phyloP scores from a whole-genome alignment of 306 rosid species.

The Notholithocarpus densiflorus region DNA sequence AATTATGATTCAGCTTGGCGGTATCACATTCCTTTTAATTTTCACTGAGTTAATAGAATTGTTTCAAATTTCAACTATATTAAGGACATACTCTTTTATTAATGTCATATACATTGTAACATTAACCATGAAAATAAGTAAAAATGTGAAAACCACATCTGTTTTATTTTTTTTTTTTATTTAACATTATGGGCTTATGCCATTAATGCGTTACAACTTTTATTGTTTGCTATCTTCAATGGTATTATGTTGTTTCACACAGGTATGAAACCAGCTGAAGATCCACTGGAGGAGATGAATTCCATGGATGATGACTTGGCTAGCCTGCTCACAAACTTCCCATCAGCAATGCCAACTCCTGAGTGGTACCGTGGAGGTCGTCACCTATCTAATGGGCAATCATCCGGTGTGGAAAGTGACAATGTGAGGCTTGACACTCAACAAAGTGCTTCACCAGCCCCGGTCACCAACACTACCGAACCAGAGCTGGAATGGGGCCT shows the following conservation, averaged over 20 bases:
- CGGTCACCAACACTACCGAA: background rate
- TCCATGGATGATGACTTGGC: conserved; percentile 65
- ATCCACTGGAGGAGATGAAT: conserved; percentile 45
- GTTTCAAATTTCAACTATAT: too few relatives aligned
- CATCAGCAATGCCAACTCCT: conserved; percentile 40
- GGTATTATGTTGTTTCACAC: background rate
- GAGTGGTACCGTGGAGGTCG: conserved; percentile 49
- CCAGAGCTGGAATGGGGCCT: conserved; percentile 31
- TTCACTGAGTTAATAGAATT: background rate
- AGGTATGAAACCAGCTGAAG: conserved; percentile 44
- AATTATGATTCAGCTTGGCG: background rate
- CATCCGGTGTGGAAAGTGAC: conserved; percentile 3
- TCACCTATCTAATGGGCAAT: background rate
- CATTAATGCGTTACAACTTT: background rate
- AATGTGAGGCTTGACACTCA: conserved; percentile 21
- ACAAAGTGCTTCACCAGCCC: background rate
- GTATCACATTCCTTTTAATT: background rate
- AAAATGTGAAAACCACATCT: too few relatives aligned
- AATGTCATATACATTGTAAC: too few relatives aligned
- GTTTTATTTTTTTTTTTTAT: background rate
- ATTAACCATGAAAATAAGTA: too few relatives aligned
- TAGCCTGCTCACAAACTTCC: conserved; percentile 58
- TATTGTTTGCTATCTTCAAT: background rate
- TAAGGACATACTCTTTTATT: too few relatives aligned
- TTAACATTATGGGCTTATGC: background rate